Evolutionary conservation across 768 basidiomycete species (phyloP).

Genomic region (Mycena leptocephala): DNA sequence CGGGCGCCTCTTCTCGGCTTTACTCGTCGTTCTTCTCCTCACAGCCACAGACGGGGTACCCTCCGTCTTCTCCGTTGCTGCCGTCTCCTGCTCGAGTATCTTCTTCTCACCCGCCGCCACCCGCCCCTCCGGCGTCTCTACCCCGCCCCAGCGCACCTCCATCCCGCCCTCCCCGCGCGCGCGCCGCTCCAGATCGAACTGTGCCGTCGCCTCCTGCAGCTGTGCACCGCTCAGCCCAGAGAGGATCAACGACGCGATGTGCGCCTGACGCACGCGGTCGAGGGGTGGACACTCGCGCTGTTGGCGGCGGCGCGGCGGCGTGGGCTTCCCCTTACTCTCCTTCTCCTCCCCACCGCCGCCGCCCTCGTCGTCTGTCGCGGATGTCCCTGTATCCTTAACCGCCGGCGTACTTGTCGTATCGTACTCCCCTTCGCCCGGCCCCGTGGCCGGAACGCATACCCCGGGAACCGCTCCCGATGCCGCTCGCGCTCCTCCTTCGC

Average conservation of each 20-base stretch:
- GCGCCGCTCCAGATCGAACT: constrained; percentile 51
- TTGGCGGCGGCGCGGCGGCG: constrained; percentile 38
- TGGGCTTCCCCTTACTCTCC: not conserved
- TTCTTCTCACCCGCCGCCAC: not conserved
- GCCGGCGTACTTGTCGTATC: too few relatives aligned
- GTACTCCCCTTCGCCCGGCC: too few relatives aligned
- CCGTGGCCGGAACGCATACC: constrained; percentile 44
- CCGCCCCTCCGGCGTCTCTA: constrained; percentile 28
- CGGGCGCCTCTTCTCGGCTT: not conserved
- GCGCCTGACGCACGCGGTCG: constrained; percentile 62
- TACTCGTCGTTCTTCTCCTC: not conserved
- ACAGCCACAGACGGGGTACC: not conserved
- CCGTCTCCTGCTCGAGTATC: too few relatives aligned
- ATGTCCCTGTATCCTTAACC: constrained; percentile 42
- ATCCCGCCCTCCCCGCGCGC: constrained; percentile 8
- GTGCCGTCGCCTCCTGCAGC: constrained; percentile 60
- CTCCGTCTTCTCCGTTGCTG: not conserved
- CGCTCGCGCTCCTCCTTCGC: constrained; percentile 64
- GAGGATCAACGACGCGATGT: constrained; percentile 66
- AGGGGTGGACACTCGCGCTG: constrained; percentile 47
- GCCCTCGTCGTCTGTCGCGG: not conserved
- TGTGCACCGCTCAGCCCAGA: constrained; percentile 62
- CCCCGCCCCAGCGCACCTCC: constrained; percentile 25
- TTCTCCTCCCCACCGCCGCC: constrained; percentile 4
- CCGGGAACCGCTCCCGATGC: constrained; percentile 62